Conservation (phyloP, 768 basidiomycete genomes). For the Roridomyces roridus region DNA sequence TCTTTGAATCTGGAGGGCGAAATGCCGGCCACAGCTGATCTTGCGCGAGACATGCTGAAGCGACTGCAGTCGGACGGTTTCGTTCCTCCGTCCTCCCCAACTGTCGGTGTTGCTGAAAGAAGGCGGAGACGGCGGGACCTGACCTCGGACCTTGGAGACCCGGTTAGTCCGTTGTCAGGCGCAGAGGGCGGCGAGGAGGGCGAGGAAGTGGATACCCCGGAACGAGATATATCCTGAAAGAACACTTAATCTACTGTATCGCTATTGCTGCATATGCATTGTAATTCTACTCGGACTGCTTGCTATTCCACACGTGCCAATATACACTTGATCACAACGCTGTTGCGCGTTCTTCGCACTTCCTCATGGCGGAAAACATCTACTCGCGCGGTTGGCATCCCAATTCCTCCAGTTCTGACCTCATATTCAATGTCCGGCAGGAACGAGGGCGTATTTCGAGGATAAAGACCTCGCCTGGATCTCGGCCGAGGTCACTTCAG, state of each 20-base stretch:
- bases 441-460: slow-evolving; percentile 72
- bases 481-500: slow-evolving; percentile 80
- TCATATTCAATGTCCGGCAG: too few relatives aligned
- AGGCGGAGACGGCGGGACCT: slow-evolving; percentile 41
- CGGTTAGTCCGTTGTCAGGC: slow-evolving; percentile 3
- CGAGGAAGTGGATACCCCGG: slow-evolving; percentile 7
- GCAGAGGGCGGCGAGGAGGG: slow-evolving; percentile 6
- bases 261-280: slow-evolving; percentile 11
- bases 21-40: slow-evolving; percentile 46
- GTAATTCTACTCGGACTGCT: slow-evolving; percentile 20
- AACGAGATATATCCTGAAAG: slow-evolving; percentile 13
- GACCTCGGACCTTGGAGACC: slow-evolving; percentile 14
- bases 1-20: slow-evolving; percentile 42
- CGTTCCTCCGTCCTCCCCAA: slow-evolving; percentile 56
- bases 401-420: too few relatives aligned
- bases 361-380: slow-evolving; percentile 84
- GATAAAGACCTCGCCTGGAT: slow-evolving; percentile 96
- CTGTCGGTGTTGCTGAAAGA: slow-evolving; percentile 43
- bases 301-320: too few relatives aligned
- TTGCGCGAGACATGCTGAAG: slow-evolving; percentile 79
- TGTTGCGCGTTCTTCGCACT: background rate
- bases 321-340: background rate
- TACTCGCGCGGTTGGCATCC: slow-evolving; percentile 90
- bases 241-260: slow-evolving; percentile 23
- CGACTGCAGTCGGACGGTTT: slow-evolving; percentile 77